phyloP scores from a whole-genome alignment of 1,139 yeast genomes.

The Kluyveromyces sp. region DNA sequence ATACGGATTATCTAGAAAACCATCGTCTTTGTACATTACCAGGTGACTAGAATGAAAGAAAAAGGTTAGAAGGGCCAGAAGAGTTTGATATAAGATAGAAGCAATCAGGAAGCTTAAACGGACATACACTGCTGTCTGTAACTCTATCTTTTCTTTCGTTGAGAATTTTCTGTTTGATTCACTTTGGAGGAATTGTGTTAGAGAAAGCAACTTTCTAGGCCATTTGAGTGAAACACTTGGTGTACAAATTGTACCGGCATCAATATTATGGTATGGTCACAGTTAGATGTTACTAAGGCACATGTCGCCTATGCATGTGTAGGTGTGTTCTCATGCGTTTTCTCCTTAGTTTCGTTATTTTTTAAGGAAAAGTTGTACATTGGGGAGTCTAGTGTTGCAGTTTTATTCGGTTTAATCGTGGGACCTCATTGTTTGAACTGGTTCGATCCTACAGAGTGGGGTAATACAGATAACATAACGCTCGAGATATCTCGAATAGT shows the following conservation, averaged over 20 bases:
- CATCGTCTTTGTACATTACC: too few species aligned
- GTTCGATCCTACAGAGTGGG: slow-evolving; percentile 89
- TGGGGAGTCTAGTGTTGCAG: slow-evolving; percentile 95
- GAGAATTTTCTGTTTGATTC: too few species aligned
- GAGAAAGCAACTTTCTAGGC: neutral
- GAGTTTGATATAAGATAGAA: too few species aligned
- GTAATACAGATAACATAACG: slow-evolving; percentile 78
- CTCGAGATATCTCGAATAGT: slow-evolving; percentile 84
- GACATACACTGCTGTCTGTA: too few species aligned
- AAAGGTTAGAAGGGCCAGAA: too few species aligned
- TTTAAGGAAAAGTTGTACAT: slow-evolving; percentile 84
- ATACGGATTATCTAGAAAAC: too few species aligned
- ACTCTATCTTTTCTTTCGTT: too few species aligned
- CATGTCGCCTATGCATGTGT: slow-evolving; percentile 91
- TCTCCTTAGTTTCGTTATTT: slow-evolving; percentile 83
- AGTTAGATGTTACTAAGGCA: slow-evolving; percentile 40
- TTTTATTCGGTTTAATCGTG: slow-evolving; percentile 80
- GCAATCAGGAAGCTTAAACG: too few species aligned
- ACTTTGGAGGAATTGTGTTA: too few species aligned
- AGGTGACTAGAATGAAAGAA: too few species aligned
- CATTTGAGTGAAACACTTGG: neutral
- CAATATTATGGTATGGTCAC: slow-evolving; percentile 9
- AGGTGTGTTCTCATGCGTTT: slow-evolving; percentile 81
- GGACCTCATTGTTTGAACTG: slow-evolving; percentile 91
- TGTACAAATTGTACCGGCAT: neutral